A percentile compares a stretch with the other conserved stretches of the same genome.
These are phyloP conservation scores for Talaromyces trachyspermus DNA, from an alignment of 495 filamentous ascomycete species.

Conservation along the genomic window DNA sequence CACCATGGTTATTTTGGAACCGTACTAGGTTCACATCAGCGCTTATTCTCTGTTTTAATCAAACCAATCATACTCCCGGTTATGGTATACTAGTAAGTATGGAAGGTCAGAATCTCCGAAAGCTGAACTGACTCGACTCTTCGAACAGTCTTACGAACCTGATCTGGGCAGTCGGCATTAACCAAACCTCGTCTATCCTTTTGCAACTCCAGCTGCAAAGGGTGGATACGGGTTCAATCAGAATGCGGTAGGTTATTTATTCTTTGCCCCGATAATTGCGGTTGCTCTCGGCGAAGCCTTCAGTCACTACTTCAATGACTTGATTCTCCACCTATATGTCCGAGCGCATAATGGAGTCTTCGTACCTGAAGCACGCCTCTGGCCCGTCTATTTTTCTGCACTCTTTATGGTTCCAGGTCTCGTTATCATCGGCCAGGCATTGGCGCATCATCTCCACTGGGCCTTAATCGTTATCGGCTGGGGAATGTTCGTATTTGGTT, in stretches of 20 bases:
- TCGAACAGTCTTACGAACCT: too few species aligned
- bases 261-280: constrained; percentile 52
- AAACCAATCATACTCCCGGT: background rate
- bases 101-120: too few species aligned
- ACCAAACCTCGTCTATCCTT: background rate
- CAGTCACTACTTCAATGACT: constrained; percentile 20
- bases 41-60: background rate
- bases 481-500: constrained; percentile 20
- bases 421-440: constrained; percentile 25
- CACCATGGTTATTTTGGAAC: background rate
- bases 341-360: constrained; percentile 22
- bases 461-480: constrained; percentile 23
- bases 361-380: constrained; percentile 25
- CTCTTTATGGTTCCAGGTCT: constrained; percentile 22
- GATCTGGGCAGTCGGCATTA: background rate
- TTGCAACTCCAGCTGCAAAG: background rate
- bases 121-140: too few species aligned
- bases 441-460: constrained; percentile 22
- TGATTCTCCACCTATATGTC: constrained; percentile 33
- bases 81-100: too few species aligned
- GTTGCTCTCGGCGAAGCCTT: constrained; percentile 43
- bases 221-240: background rate
- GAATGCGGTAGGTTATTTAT: constrained; percentile 38
- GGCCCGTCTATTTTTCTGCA: constrained; percentile 17
- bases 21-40: background rate